Conservation (phyloP, 108 stramenopile species). For the Fragilaria crotonensis region DNA sequence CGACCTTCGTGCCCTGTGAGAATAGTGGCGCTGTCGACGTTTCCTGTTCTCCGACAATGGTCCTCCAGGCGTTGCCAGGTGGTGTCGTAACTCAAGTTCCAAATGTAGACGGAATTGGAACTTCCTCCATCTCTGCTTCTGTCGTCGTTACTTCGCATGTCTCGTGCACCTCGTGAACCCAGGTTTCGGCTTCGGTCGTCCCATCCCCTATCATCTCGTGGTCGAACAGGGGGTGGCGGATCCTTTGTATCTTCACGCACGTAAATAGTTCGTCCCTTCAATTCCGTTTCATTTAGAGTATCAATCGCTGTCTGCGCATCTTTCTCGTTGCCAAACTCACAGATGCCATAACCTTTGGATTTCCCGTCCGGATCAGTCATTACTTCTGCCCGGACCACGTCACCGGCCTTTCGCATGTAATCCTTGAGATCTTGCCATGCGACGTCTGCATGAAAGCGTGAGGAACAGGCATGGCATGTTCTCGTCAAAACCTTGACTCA, state of each 20-base stretch:
- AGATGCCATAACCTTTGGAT: constrained; percentile 89
- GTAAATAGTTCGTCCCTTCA: constrained; percentile 74
- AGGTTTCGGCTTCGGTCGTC: constrained; percentile 45
- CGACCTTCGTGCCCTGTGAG: constrained; percentile 70
- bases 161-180: constrained; percentile 5
- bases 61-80: constrained; percentile 91
- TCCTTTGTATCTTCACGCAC: constrained; percentile 70
- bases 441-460: constrained; percentile 19
- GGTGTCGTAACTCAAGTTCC: constrained; percentile 78
- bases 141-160: background rate
- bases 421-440: constrained; percentile 86
- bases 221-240: too few relatives aligned
- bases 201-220: constrained; percentile 6
- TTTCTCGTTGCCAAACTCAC: constrained; percentile 72
- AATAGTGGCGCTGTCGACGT: constrained; percentile 85
- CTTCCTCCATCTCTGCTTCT: constrained; percentile 6
- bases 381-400: constrained; percentile 79
- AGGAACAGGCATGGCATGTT: too few relatives aligned
- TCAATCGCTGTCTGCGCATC: constrained; percentile 72
- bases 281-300: constrained; percentile 67
- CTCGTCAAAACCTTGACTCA: too few relatives aligned
- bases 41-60: constrained; percentile 88
- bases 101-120: constrained; percentile 65
- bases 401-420: constrained; percentile 82
- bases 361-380: constrained; percentile 77